Base-by-base conservation (phyloP, 2,329 filamentous ascomycete species). In the Nemania sp. region DNA sequence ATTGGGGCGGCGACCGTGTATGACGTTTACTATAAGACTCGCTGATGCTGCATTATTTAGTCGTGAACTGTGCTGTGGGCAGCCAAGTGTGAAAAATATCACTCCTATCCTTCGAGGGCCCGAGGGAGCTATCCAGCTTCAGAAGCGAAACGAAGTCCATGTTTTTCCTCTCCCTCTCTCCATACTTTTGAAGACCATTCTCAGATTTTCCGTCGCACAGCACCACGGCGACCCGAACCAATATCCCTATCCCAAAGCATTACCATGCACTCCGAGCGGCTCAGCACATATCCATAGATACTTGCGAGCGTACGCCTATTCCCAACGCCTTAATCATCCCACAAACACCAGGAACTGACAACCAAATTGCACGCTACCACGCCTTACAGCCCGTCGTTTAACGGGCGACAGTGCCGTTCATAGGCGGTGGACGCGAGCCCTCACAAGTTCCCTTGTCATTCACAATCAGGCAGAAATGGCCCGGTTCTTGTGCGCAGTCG, bases 361-460 rank as follows among this genome's bases (percentile, higher is more conserved):
- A 26, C 36, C 19, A 14, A 24, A 6, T 24, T 17, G 15, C 26
- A 23, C 17, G n/a, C 4, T 28, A 23, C 36, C 33, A n/a, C 17
- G n/a, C 11, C 33, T n/a, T 14, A 47, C 37, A 26, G n/a, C 26
- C 5, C 7, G 11, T 17, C 20, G 48, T 19, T 45, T 28, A 50
- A 19, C 42, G 49, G 9, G 30, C 7, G 22, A 53, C 17, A 15
- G 55, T 61, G 17, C 42, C 24, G 26, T 59, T 59, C 40, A 61
- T 41, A 22, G 42, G 30, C 19, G 59, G 59, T n/a, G 59, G 59
- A 6, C 20, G 30, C 11, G 30, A 26, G 3, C 59, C 59, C 22
- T 33, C 53, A 31, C 59, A 61, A 31, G 39, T 55, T 24, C 57
- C 59, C 49, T 45, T 44, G 49, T 60, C 59, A 31, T 59, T 48